Conservation (phyloP, 306 rosid genomes). For the Pueraria montana region DNA sequence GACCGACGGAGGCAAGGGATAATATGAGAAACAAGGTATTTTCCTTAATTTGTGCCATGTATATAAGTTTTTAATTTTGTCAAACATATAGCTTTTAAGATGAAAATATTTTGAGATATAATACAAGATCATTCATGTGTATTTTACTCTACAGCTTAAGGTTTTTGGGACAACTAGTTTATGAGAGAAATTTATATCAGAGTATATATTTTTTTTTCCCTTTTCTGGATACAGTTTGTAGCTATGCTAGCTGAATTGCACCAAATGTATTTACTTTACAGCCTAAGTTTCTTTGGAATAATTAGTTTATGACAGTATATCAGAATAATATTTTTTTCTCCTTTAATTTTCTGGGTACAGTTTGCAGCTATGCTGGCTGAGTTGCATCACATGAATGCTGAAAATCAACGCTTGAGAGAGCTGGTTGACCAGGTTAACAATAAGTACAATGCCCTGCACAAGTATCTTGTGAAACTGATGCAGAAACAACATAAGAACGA, state of each 20-base stretch:
- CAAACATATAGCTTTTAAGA: background rate
- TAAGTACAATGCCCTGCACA: constrained; percentile 53
- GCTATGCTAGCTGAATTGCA: no score
- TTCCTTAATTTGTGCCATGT: background rate
- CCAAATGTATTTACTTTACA: no score
- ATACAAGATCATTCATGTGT: background rate
- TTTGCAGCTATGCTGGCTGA: constrained; percentile 52
- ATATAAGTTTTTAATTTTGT: background rate
- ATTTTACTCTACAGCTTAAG: background rate
- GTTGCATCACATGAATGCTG: constrained; percentile 56
- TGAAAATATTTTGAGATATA: background rate
- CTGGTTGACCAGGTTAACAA: constrained; percentile 54
- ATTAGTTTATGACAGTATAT: no score
- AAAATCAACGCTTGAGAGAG: constrained; percentile 62
- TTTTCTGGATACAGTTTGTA: constrained; percentile 15
- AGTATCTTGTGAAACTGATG: constrained; percentile 46
- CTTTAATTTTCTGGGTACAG: no score
- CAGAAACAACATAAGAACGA: constrained; percentile 41
- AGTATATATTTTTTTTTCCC: background rate
- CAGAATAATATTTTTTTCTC: no score
- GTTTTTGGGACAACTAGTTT: background rate
- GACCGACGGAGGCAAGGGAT: constrained; percentile 42
- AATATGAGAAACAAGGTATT: constrained; percentile 46
- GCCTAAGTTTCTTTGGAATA: no score
- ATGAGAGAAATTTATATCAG: background rate